These are phyloP conservation scores for Neurospora hispaniola DNA, from an alignment of 495 filamentous ascomycete genomes.

Conservation along the genomic window DNA sequence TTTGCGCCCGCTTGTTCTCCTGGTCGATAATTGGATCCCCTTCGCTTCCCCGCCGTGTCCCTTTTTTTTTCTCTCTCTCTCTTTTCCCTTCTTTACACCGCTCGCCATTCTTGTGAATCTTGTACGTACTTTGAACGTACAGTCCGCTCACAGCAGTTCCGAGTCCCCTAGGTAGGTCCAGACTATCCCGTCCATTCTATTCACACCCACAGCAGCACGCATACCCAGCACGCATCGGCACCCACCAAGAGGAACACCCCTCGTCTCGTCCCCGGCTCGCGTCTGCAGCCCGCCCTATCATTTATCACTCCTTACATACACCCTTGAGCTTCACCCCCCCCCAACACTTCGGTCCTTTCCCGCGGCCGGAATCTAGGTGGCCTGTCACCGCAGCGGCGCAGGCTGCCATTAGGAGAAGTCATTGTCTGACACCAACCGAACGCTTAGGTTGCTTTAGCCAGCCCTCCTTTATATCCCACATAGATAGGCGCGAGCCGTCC, in stretches of 20 bases:
- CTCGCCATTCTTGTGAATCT: not conserved
- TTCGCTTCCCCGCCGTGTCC: slow-evolving; percentile 12
- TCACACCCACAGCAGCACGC: not conserved
- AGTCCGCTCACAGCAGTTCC: not conserved
- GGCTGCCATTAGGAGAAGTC: not conserved
- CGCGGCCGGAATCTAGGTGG: not conserved
- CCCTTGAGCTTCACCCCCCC: not conserved
- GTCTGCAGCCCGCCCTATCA: not conserved
- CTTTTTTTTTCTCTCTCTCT: slow-evolving; percentile 3
- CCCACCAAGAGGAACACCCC: slow-evolving; percentile 6
- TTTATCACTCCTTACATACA: not conserved
- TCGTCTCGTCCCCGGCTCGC: slow-evolving; percentile 15
- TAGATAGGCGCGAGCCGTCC: slow-evolving; percentile 12
- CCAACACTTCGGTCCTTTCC: not conserved
- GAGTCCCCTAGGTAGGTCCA: not conserved
- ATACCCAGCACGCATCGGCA: slow-evolving; percentile 4
- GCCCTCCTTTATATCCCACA: slow-evolving; percentile 21
- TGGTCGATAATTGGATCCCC: not conserved
- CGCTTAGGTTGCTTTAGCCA: slow-evolving; percentile 3
- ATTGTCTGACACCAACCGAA: not conserved
- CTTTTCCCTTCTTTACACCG: slow-evolving; percentile 11
- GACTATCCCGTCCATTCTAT: not conserved
- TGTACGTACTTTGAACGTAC: not conserved
- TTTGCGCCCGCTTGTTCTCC: not conserved
- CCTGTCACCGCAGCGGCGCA: not conserved